Evolutionary conservation across 179 eudicot species (phyloP), one percentile per base, ranked within the genome.

Genomic region (Beta lomatogona): DNA sequence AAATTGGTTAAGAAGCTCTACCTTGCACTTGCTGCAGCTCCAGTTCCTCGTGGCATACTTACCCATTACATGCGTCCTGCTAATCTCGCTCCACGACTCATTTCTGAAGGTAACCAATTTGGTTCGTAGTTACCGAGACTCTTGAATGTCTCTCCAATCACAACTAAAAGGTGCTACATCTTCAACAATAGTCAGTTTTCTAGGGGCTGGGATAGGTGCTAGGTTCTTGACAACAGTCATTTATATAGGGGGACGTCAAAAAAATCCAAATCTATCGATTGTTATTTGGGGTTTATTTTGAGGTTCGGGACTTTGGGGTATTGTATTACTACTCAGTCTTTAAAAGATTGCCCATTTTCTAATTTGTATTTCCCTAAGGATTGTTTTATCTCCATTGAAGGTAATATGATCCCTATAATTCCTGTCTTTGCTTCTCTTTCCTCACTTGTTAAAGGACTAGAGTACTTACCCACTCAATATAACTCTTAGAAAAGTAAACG

Each of bases 11-110:
- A 90, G 88, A 96, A 96, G 87, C 91, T 94, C 67, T 96, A 96
- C 90, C 97, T 88, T 82, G 98, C 94, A 79, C 96, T 96, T 86
- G 91, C 93, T 75, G 92, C 98, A 79, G 93, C 98, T 87, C 94
- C 98, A 48, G 86, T 96, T 72, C 91, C 95, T 25, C 71, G 84
- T 83, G 99, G 99, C 73, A 86, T 86, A 58, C 81, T 92, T 77
- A 91, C 93, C 74, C 99, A 96, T 85, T 93, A 91, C 81, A 96
- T 96, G 99, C 91, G 91, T 9, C 99, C 95, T 13, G 75, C 87
- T 45, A 89, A 88, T 77, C 82, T 86, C 73, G 96, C 99, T 80
- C 99, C 99, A 69, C 89, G 92, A 75, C 90, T 96, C 79, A 55
- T 94, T 82, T 91, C 96, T 48, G 96, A 91, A 92, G 97, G 99